phyloP scores from a whole-genome alignment of 768 basidiomycete species.

The Trametes sanguinea region DNA sequence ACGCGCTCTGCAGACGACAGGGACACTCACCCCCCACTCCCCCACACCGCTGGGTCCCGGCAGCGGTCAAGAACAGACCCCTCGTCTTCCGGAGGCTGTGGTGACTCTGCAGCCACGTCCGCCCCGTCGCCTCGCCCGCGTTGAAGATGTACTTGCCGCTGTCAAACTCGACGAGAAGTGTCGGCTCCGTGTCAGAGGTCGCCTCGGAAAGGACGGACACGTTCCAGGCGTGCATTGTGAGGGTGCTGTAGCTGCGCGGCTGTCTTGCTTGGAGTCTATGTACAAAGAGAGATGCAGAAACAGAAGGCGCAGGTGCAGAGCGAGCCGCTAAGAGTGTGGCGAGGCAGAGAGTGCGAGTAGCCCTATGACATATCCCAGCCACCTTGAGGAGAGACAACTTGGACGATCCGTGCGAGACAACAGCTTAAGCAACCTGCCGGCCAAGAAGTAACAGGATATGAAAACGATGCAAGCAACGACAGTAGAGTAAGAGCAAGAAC shows the following conservation, averaged over 20 bases:
- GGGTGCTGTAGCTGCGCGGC: not conserved
- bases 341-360: not conserved
- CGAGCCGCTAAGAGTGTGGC: not conserved
- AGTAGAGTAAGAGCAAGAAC: too few relatives aligned
- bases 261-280: not conserved
- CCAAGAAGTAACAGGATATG: too few relatives aligned
- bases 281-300: too few relatives aligned
- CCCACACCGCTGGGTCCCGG: conserved; percentile 59
- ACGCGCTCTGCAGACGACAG: not conserved
- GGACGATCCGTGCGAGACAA: not conserved
- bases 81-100: conserved; percentile 66
- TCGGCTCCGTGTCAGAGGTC: conserved; percentile 80
- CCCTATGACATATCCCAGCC: conserved; percentile 20
- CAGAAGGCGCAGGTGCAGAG: not conserved
- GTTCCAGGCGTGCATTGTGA: conserved; percentile 46
- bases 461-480: too few relatives aligned
- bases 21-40: conserved; percentile 72
- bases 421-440: not conserved
- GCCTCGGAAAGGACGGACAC: conserved; percentile 57
- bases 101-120: conserved; percentile 70
- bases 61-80: conserved; percentile 72
- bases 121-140: conserved; percentile 76
- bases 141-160: conserved; percentile 87
- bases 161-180: conserved; percentile 74
- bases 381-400: not conserved